phyloP scores from a whole-genome alignment of 306 rosid genomes.

The Malus orientalis region DNA sequence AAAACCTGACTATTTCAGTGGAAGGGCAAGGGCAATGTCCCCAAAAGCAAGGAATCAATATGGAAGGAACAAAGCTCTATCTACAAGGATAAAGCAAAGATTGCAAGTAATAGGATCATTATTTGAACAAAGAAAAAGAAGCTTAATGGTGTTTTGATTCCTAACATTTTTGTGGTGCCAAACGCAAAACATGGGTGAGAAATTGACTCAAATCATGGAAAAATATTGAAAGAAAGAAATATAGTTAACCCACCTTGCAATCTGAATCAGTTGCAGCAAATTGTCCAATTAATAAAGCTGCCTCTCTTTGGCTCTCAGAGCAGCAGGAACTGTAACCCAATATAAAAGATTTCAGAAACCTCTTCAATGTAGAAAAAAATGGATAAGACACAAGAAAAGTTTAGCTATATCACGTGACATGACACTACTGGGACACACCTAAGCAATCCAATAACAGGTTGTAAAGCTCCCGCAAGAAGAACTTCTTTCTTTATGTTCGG shows the following conservation, averaged over 20 bases:
- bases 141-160: neutral
- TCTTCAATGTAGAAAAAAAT: neutral
- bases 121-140: neutral
- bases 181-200: neutral
- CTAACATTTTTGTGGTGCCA: neutral
- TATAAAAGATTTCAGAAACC: conserved; percentile 1
- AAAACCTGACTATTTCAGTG: neutral
- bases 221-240: conserved; percentile 3
- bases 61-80: neutral
- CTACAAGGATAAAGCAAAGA: neutral
- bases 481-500: conserved; percentile 96
- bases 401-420: neutral
- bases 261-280: conserved; percentile 99
- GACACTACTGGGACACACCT: conserved; percentile 36
- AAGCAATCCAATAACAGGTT: conserved; percentile 94
- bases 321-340: conserved; percentile 70
- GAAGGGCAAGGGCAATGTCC: neutral
- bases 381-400: neutral
- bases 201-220: neutral
- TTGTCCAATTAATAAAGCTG: conserved; percentile 96
- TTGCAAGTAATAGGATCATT: neutral
- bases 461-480: conserved; percentile 91
- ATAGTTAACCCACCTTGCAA: conserved; percentile 59
- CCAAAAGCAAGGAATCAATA: neutral
- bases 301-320: conserved; percentile 97